A percentile compares a stretch with the other conserved stretches of the same genome.
These are phyloP conservation scores for Leishmania tropica DNA, from an alignment of 208 protist species.

Conservation along the genomic window DNA sequence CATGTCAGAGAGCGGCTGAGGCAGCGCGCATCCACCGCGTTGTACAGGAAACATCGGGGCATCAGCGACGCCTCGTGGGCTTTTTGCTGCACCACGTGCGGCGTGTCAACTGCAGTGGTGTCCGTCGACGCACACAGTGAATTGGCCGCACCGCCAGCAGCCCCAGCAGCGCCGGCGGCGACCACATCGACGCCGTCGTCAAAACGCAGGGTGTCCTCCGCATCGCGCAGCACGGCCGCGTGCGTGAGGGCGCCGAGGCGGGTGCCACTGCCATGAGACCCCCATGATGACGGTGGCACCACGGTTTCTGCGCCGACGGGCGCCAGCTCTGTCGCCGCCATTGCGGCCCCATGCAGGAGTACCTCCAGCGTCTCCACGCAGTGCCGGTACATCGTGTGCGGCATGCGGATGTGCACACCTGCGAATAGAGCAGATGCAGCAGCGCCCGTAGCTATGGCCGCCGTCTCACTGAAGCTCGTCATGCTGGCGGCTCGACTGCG, in stretches of 20 bases:
- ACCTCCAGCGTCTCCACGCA: constrained; percentile 31
- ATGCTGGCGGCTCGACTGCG: constrained; percentile 3
- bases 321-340: constrained; percentile 9
- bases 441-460: background rate
- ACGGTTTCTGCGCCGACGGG: background rate
- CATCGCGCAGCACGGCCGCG: constrained; percentile 16
- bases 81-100: background rate
- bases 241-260: constrained; percentile 7
- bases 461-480: constrained; percentile 8
- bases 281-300: constrained; percentile 1
- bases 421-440: background rate
- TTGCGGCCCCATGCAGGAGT: constrained; percentile 28
- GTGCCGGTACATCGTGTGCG: constrained; percentile 23
- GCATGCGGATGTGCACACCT: constrained; percentile 1
- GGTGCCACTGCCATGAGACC: background rate
- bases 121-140: background rate
- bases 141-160: background rate
- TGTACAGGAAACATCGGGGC: constrained; percentile 23
- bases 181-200: constrained; percentile 10
- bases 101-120: background rate
- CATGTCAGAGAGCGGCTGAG: constrained; percentile 25
- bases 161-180: background rate
- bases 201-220: background rate
- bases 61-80: background rate
- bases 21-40: constrained; percentile 28